phyloP scores from a whole-genome alignment of 192 early-diverging fungal genomes.

The Diversispora epigaea region DNA sequence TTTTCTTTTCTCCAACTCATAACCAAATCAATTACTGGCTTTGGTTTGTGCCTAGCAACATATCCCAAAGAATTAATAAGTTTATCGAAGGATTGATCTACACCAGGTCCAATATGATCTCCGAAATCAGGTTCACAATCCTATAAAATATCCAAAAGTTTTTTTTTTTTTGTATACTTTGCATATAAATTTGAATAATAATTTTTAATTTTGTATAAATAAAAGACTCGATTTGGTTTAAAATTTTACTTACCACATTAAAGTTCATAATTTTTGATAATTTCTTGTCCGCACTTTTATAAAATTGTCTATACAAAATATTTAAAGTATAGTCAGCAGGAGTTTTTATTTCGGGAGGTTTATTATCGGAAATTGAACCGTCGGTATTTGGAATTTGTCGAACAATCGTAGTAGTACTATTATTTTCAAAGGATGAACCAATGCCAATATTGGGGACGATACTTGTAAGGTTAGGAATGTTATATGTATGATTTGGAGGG shows the following conservation, averaged over 20 bases:
- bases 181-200: not conserved
- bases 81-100: conserved; percentile 80
- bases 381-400: not conserved
- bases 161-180: conserved; percentile 9
- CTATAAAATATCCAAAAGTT: conserved; percentile 37
- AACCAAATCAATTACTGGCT: conserved; percentile 77
- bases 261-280: conserved; percentile 47
- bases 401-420: no score
- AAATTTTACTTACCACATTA: conserved; percentile 36
- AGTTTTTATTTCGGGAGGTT: conserved; percentile 40
- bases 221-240: not conserved
- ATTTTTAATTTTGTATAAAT: conserved; percentile 3
- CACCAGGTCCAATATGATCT: conserved; percentile 59
- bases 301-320: conserved; percentile 59
- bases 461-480: no score
- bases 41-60: conserved; percentile 80
- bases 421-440: no score
- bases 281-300: conserved; percentile 57
- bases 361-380: not conserved
- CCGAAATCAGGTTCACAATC: conserved; percentile 67
- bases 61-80: conserved; percentile 75
- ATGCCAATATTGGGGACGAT: no score
- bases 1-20: conserved; percentile 74
- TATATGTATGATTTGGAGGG: no score
- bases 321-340: conserved; percentile 59